These are phyloP conservation scores for Hypoxylon lenormandii DNA, from an alignment of 495 filamentous ascomycete genomes.

Conservation along the genomic window DNA sequence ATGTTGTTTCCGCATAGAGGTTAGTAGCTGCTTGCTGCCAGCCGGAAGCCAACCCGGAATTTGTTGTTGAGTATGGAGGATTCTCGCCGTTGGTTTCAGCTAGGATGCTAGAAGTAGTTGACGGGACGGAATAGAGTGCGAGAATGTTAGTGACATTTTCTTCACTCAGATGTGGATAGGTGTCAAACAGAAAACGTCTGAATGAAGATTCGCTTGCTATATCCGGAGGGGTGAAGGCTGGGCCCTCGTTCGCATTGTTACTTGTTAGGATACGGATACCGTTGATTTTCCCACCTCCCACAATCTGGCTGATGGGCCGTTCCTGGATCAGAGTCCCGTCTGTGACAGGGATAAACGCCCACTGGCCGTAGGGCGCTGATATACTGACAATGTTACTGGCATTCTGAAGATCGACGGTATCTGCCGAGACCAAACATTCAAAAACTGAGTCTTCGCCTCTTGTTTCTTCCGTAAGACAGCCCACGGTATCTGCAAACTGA, in stretches of 20 bases:
- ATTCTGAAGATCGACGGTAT: conserved; percentile 66
- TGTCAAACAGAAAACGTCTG: conserved; percentile 56
- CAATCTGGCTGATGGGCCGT: conserved; percentile 60
- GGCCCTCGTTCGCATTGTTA: conserved; percentile 50
- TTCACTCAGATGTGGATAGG: conserved; percentile 64
- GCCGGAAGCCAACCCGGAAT: conserved; percentile 44
- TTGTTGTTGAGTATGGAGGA: conserved; percentile 51
- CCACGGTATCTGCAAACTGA: conserved; percentile 65
- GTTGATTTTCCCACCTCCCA: conserved; percentile 57
- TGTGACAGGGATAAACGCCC: conserved; percentile 59
- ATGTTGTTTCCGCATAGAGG: conserved; percentile 69
- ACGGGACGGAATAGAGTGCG: conserved; percentile 58
- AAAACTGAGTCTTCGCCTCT: conserved; percentile 42
- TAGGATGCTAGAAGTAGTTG: conserved; percentile 29
- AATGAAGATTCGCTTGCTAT: conserved; percentile 63
- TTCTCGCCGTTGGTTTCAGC: conserved; percentile 47
- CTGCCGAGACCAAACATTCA: conserved; percentile 52
- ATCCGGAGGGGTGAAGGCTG: conserved; percentile 63
- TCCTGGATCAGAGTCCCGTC: conserved; percentile 37
- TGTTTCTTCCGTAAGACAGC: conserved; percentile 57
- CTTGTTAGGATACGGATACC: conserved; percentile 42
- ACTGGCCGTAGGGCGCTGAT: conserved; percentile 59
- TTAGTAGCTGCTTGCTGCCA: conserved; percentile 58
- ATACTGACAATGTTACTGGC: conserved; percentile 65
- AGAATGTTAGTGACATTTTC: conserved; percentile 60